Evolutionary conservation across 2,329 filamentous ascomycete genomes (phyloP).

Genomic region (Neofusicoccum kwambonambiense): DNA sequence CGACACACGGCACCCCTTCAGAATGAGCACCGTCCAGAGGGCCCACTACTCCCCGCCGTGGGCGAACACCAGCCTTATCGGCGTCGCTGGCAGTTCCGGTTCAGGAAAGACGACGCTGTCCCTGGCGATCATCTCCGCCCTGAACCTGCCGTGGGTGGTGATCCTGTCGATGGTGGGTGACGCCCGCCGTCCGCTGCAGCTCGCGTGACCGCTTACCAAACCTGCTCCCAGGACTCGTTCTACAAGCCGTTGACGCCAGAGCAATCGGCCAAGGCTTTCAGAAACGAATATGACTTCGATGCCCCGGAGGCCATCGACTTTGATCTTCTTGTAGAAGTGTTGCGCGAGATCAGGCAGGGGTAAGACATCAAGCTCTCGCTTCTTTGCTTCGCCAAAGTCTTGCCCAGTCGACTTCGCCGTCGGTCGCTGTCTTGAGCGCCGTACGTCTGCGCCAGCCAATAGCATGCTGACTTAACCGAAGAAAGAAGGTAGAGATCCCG

Average conservation of each 20-base stretch:
- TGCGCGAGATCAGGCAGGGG: slow-evolving; percentile 88
- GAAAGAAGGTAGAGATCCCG: slow-evolving; percentile 85
- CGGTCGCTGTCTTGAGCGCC: neutral
- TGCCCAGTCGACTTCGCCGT: neutral
- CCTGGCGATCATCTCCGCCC: slow-evolving; percentile 80
- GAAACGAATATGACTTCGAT: slow-evolving; percentile 95
- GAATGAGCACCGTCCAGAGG: slow-evolving; percentile 23
- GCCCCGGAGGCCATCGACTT: slow-evolving; percentile 94
- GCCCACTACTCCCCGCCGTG: slow-evolving; percentile 91
- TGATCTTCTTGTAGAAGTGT: slow-evolving; percentile 74
- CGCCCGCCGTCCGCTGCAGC: neutral
- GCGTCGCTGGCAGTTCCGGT: slow-evolving; percentile 90
- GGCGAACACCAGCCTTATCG: slow-evolving; percentile 95
- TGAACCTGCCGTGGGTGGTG: slow-evolving; percentile 96
- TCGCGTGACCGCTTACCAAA: slow-evolving; percentile 21
- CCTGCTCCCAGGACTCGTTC: slow-evolving; percentile 76
- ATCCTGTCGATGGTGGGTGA: slow-evolving; percentile 84
- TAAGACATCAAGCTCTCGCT: slow-evolving; percentile 46
- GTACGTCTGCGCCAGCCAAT: neutral
- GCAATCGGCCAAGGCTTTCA: slow-evolving; percentile 76
- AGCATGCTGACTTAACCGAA: slow-evolving; percentile 37
- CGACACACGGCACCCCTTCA: neutral
- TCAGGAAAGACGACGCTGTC: slow-evolving; percentile 95
- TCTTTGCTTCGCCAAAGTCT: neutral
- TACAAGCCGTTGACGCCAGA: slow-evolving; percentile 86